Conservation (phyloP, 805 yeast species). For the Hemisphaericaspora nanyangensis region DNA sequence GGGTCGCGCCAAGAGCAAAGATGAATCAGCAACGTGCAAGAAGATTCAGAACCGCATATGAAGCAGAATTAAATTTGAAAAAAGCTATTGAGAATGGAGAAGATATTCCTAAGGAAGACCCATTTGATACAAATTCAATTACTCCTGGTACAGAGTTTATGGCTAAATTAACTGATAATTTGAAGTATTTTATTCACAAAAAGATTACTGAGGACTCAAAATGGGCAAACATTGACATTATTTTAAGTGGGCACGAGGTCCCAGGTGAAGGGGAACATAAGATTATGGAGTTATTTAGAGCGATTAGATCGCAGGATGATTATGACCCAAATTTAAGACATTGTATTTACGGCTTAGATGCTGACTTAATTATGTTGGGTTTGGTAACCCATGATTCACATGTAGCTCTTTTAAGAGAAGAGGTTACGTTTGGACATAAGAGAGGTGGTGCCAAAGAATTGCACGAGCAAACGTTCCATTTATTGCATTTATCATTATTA, state of each 20-base stretch:
- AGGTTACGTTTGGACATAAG: constrained; percentile 79
- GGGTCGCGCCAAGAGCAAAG: constrained; percentile 98
- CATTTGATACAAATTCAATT: constrained; percentile 88
- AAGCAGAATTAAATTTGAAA: constrained; percentile 75
- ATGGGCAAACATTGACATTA: constrained; percentile 76
- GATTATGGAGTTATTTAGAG: constrained; percentile 88
- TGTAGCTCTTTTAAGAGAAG: constrained; percentile 90
- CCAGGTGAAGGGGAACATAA: constrained; percentile 99
- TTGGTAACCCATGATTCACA: constrained; percentile 93
- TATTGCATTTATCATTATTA: constrained; percentile 80
- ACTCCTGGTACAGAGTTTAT: constrained; percentile 97
- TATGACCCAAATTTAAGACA: constrained; percentile 83
- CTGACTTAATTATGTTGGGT: constrained; percentile 92
- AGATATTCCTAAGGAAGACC: constrained; percentile 75
- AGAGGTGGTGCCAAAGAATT: constrained; percentile 43
- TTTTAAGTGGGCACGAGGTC: constrained; percentile 90
- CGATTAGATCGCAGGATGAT: constrained; percentile 65
- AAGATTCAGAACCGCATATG: constrained; percentile 90
- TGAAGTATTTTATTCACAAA: constrained; percentile 83
- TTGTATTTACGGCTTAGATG: constrained; percentile 94
- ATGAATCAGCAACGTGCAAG: constrained; percentile 98
- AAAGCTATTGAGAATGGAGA: constrained; percentile 73
- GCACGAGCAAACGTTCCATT: constrained; percentile 73
- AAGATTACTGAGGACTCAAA: constrained; percentile 81
- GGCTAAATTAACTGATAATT: constrained; percentile 78